phyloP scores from a whole-genome alignment of 2,329 filamentous ascomycete genomes.

The Zymoseptoria crescenta region DNA sequence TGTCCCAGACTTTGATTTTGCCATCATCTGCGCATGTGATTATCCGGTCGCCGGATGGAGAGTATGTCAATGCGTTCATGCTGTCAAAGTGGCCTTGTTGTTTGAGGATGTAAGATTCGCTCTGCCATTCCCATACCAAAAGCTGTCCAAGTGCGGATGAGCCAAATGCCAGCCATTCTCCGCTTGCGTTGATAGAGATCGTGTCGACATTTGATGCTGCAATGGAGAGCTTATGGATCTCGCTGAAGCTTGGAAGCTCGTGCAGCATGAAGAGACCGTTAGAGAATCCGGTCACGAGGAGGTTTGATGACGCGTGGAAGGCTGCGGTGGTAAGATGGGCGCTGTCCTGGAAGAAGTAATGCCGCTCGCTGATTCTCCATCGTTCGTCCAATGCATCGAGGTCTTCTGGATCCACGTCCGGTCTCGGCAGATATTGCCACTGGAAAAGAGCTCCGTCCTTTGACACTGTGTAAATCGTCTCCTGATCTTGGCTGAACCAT shows the following conservation, averaged over 20 bases:
- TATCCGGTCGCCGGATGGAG: slow-evolving; percentile 85
- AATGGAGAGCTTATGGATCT: slow-evolving; percentile 88
- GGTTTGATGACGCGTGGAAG: slow-evolving; percentile 76
- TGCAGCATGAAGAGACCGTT: slow-evolving; percentile 91
- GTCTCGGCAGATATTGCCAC: slow-evolving; percentile 70
- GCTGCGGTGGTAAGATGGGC: slow-evolving; percentile 83
- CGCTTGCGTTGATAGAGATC: slow-evolving; percentile 86
- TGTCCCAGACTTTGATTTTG: slow-evolving; percentile 98
- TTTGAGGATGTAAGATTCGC: slow-evolving; percentile 96
- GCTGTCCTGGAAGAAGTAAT: slow-evolving; percentile 90
- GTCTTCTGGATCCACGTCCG: slow-evolving; percentile 44
- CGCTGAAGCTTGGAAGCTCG: slow-evolving; percentile 91
- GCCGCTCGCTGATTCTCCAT: slow-evolving; percentile 84
- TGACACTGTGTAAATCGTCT: slow-evolving; percentile 91
- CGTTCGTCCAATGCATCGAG: slow-evolving; percentile 58
- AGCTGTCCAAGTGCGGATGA: slow-evolving; percentile 91
- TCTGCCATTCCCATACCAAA: slow-evolving; percentile 99
- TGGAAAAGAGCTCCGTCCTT: slow-evolving; percentile 95
- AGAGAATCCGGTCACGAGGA: slow-evolving; percentile 95
- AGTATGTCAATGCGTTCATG: slow-evolving; percentile 88
- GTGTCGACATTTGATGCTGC: slow-evolving; percentile 95
- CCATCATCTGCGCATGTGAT: slow-evolving; percentile 94
- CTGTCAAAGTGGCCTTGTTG: slow-evolving; percentile 96
- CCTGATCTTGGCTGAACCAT: slow-evolving; percentile 94
- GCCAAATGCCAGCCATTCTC: slow-evolving; percentile 95